phyloP scores from a whole-genome alignment of 2,329 filamentous ascomycete genomes.

The Xylariaceae sp. region DNA sequence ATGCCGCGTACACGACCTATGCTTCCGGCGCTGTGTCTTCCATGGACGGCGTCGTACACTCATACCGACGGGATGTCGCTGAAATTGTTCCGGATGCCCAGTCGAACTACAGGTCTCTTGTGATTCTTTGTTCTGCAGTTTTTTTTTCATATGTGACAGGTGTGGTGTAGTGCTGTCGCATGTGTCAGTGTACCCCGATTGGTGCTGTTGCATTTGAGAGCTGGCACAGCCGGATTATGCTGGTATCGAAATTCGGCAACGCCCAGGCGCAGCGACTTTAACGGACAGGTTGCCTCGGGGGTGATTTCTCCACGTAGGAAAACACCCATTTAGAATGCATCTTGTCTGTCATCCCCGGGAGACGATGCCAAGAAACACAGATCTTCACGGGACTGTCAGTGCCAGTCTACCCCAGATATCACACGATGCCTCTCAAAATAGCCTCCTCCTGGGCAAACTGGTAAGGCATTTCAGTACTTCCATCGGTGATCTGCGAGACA shows the following conservation, averaged over 20 bases:
- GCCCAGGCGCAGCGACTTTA: background rate
- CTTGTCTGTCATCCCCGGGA: background rate
- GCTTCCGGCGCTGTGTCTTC: background rate
- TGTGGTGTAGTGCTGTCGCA: background rate
- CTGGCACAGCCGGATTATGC: background rate
- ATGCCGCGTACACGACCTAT: background rate
- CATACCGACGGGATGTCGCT: background rate
- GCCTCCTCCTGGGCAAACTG: background rate
- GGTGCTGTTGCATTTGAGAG: background rate
- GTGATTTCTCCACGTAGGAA: background rate
- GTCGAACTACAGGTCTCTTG: background rate
- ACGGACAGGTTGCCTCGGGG: background rate
- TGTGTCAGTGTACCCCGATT: background rate
- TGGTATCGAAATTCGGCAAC: background rate
- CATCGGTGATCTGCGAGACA: conserved; percentile 20
- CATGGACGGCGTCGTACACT: background rate
- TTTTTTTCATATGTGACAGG: background rate
- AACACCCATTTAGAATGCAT: background rate
- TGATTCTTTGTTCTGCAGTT: background rate
- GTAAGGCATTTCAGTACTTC: background rate
- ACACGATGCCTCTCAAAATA: background rate
- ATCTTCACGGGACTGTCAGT: too few relatives aligned
- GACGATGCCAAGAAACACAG: background rate
- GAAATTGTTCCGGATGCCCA: background rate
- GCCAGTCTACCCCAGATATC: background rate